phyloP scores from a whole-genome alignment of 129 eudicot genomes.

The Helichrysum umbraculigerum region DNA sequence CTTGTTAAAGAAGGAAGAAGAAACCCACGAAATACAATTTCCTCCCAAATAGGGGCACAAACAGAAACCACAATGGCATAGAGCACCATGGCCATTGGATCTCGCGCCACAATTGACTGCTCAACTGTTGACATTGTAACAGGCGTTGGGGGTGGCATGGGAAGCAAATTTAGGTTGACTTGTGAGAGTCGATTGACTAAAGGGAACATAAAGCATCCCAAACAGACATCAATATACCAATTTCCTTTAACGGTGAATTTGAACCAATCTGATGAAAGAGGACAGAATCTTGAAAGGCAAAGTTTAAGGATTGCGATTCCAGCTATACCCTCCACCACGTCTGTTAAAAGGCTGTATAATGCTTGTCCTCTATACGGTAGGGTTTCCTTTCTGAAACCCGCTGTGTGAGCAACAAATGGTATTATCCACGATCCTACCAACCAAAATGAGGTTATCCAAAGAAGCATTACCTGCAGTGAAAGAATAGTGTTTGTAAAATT shows the following conservation, averaged over 20 bases:
- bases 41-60: conserved; percentile 81
- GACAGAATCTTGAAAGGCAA: conserved; percentile 53
- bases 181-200: conserved; percentile 72
- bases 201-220: conserved; percentile 74
- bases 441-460: conserved; percentile 75
- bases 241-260: conserved; percentile 48
- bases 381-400: conserved; percentile 67
- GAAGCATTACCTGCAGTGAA: conserved; percentile 58
- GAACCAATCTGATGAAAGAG: conserved; percentile 70
- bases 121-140: conserved; percentile 66
- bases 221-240: conserved; percentile 57
- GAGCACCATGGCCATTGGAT: conserved; percentile 67
- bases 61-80: conserved; percentile 61
- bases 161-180: conserved; percentile 54
- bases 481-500: background rate
- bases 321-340: conserved; percentile 59
- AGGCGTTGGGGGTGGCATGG: conserved; percentile 59
- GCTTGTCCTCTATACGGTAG: conserved; percentile 75
- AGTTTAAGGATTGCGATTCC: conserved; percentile 66
- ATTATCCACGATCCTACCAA: conserved; percentile 70
- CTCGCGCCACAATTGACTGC: conserved; percentile 69
- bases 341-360: conserved; percentile 64
- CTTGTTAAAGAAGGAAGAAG: conserved; percentile 74
- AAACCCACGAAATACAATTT: conserved; percentile 74
- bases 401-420: conserved; percentile 67